Percentiles rank a stretch among this genome's conserved stretches.
phyloP scores from a whole-genome alignment of 2,329 filamentous ascomycete species.

The Beauveria medogensis region DNA sequence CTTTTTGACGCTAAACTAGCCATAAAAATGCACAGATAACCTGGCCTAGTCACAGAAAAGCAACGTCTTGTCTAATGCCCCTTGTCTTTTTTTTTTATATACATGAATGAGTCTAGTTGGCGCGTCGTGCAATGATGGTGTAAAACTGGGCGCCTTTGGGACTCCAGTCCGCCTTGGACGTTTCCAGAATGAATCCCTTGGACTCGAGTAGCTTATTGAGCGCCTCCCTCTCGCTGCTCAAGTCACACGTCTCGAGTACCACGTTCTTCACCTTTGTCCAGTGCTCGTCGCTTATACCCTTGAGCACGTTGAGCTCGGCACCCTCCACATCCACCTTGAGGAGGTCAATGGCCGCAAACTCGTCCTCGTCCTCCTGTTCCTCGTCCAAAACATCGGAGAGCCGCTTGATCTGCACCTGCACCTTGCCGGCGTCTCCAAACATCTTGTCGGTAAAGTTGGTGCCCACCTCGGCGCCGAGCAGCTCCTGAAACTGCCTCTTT shows the following conservation, averaged over 20 bases:
- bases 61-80: background rate
- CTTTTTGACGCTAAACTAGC: no score
- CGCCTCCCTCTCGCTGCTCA: conserved; percentile 5
- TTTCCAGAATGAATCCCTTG: conserved; percentile 16
- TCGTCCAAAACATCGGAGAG: conserved; percentile 16
- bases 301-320: conserved; percentile 17
- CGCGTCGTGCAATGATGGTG: conserved; percentile 8
- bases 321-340: conserved; percentile 22
- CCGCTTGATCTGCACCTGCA: conserved; percentile 12
- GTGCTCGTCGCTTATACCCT: conserved; percentile 17
- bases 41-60: no score
- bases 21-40: no score
- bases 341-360: conserved; percentile 17
- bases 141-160: conserved; percentile 2
- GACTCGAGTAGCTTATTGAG: conserved; percentile 14
- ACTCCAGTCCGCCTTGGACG: conserved; percentile 11
- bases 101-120: background rate
- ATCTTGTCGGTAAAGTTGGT: conserved; percentile 9
- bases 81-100: no score
- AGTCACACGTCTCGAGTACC: conserved; percentile 16
- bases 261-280: conserved; percentile 17
- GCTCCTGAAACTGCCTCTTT: conserved; percentile 10
- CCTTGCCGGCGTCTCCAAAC: conserved; percentile 4
- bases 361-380: background rate
- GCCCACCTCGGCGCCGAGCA: conserved; percentile 1